Evolutionary conservation across 1,139 yeast species (phyloP), one percentile per base, ranked within the genome.

Genomic region (Pichia cactophila): DNA sequence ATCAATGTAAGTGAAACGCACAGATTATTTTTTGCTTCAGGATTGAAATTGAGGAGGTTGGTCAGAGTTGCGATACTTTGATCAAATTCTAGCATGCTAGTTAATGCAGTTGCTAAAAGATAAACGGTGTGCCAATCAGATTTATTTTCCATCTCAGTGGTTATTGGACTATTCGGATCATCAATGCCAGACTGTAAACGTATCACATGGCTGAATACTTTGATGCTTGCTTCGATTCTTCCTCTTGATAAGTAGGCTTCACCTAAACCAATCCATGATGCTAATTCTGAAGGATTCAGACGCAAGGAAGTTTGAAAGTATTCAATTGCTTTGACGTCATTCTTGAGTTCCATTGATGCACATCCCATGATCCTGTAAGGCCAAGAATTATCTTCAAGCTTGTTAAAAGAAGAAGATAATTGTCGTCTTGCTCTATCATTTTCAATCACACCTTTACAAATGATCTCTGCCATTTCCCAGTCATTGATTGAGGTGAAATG

Each of bases 251-350:
- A 73, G 63, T 92, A 92, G 0, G 97, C 94, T 64, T 94, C 98
- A 23, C 98, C 98, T 38, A 92, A 71, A 0, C 97, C 97, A 28
- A 86, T 73, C 97, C 97, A 90, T 12, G 96, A 83, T 57, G 86
- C 83, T 9, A 77, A 65, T 66, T 92, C 97, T 50, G 64, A 61
- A 0, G 85, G 71, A 38, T 81, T 71, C 56, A 86, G 70, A 54
- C 97, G 74, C 49, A 94, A 70, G 0, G 96, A 90, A 31, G 81
- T 78, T 66, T 92, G 98, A 61, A 88, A 89, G 79, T 86, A 82
- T 63, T 86, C 92, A 42, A 90, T 83, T 0, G 98, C 95, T 50
- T 81, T 81, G 2, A 81, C 81, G 57, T 81, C 88, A 57, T 86
- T 83, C 56, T 83, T 87, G 29, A 69, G 71, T 60, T 88, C 90